phyloP scores from a whole-genome alignment of 805 yeast genomes.

The Wickerhamiella kurtzmanii region DNA sequence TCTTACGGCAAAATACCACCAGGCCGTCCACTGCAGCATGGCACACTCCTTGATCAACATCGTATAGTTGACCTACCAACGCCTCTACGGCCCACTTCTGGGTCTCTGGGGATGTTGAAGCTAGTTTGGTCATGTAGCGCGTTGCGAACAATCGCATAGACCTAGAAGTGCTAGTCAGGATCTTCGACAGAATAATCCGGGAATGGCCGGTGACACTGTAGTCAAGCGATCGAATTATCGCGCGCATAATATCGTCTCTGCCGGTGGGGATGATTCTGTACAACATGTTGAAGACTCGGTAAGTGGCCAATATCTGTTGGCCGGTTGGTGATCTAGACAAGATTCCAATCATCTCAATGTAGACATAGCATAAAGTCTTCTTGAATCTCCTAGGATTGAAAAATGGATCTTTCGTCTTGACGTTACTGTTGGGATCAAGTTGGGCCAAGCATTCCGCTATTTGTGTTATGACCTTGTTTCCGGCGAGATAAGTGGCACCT shows the following conservation, averaged over 20 bases:
- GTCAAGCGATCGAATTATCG: conserved; percentile 48
- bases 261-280: conserved; percentile 36
- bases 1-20: conserved; percentile 37
- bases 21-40: conserved; percentile 42
- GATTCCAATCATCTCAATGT: conserved; percentile 65
- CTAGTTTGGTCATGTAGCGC: conserved; percentile 27
- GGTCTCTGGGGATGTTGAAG: conserved; percentile 7
- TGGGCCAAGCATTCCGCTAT: conserved; percentile 82
- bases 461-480: conserved; percentile 70
- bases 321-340: conserved; percentile 52
- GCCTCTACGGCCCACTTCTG: conserved; percentile 37
- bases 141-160: conserved; percentile 47
- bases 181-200: conserved; percentile 50
- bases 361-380: conserved; percentile 58
- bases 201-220: conserved; percentile 50
- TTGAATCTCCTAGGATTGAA: conserved; percentile 48
- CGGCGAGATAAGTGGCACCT: conserved; percentile 50
- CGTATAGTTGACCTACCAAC: conserved; percentile 58
- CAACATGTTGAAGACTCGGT: conserved; percentile 75
- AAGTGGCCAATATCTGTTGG: conserved; percentile 51
- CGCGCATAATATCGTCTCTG: conserved; percentile 18
- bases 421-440: conserved; percentile 66
- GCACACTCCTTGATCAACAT: conserved; percentile 43
- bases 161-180: conserved; percentile 42
- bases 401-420: conserved; percentile 59